Evolutionary conservation across 192 early-diverging fungal genomes (phyloP), one percentile per base, ranked within the genome.

Genomic region (Podila verticillata): DNA sequence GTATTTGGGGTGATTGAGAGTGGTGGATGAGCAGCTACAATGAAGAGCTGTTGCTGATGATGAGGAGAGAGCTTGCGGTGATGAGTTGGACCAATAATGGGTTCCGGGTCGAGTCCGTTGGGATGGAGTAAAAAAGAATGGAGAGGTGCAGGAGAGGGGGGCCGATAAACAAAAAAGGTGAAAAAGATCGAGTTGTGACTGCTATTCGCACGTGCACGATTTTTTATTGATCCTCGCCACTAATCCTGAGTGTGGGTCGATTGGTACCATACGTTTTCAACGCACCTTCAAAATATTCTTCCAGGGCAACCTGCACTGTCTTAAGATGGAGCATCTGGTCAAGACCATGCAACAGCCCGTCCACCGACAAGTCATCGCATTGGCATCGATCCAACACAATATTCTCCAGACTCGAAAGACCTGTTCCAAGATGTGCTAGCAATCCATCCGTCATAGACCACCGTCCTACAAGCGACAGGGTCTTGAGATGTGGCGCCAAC

Each of bases 361-460:
- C 6, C 4, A 9, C 57, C 2, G 68, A 66, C 65, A 79, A 67
- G 17, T 48, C 57, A 24, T 78, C 63, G 12, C 10, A 24, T 9
- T 79, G 56, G 19, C 75, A 79, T 20, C 69, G 58, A 44, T 67
- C 64, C 20, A 71, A 15, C 15, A 20, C 20, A 22, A 79, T 3
- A 0, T 22, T 30, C 12, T 54, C 47, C 60, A 79, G 29, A 5
- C 28, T 62, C 7, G 28, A 30, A 36, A 70, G 48, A 1, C 59
- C 59, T 4, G 44, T 36, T 3, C 58, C 58, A 7, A 70, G 17
- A 13, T 22, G 44, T 1, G 22, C 10, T 20, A 79, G 32, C 4
- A 67, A 3, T 9, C 30, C 35, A 36, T 80, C 77, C 28, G 70
- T 48, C 22, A 80, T 28, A 15, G 51, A 60, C 70, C 77, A 80